These are phyloP conservation scores for Penicillium nordicum DNA, from an alignment of 2,329 filamentous ascomycete genomes.

Conservation along the genomic window DNA sequence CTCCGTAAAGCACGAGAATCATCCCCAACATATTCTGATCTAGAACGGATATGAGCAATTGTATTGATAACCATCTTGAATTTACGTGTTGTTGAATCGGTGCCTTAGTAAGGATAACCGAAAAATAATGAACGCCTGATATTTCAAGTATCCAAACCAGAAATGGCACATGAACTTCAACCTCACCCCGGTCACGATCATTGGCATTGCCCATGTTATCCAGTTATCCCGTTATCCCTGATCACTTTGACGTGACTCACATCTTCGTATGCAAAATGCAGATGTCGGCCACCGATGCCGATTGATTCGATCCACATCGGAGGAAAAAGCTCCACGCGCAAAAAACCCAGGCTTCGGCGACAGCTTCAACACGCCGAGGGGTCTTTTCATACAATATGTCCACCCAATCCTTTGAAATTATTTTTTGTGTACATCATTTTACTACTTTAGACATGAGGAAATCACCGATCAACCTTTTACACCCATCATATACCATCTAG, in stretches of 20 bases:
- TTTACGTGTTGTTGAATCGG: neutral
- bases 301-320: slow-evolving; percentile 1
- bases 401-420: neutral
- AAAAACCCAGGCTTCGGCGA: slow-evolving; percentile 4
- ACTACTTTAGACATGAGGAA: neutral
- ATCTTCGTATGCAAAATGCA: neutral
- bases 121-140: neutral
- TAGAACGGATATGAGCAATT: neutral
- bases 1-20: neutral
- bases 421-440: neutral
- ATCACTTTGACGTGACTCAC: neutral
- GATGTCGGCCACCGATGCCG: neutral
- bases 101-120: too few species aligned
- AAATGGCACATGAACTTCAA: neutral
- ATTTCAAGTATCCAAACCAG: neutral
- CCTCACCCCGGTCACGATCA: neutral
- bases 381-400: slow-evolving; percentile 1
- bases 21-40: neutral
- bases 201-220: neutral
- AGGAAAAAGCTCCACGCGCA: neutral
- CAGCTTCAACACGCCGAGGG: neutral
- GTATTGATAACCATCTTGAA: too few species aligned
- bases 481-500: neutral
- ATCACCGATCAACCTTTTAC: neutral
- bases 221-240: neutral